Evolutionary conservation across 176 grass and related monocot genomes (phyloP).

Genomic region (Triticum timopheevii): DNA sequence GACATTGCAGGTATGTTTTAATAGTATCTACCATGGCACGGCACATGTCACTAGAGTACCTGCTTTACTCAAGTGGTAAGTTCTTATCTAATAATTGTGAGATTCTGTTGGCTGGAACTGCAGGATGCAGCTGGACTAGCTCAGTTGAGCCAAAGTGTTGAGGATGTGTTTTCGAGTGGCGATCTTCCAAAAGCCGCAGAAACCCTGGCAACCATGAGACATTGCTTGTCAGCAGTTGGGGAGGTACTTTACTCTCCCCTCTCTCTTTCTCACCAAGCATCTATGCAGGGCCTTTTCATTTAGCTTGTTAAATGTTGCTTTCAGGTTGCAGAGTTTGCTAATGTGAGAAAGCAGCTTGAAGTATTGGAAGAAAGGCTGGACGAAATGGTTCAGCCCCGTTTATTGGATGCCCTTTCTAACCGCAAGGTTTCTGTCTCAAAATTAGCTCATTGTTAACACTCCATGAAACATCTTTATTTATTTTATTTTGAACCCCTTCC

Average conservation of each 20-base stretch:
- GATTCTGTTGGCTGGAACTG: conserved; percentile 12
- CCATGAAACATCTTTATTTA: conserved; percentile 23
- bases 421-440: conserved; percentile 66
- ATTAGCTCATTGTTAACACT: neutral
- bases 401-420: conserved; percentile 87
- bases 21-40: neutral
- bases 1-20: conserved; percentile 74
- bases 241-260: conserved; percentile 47
- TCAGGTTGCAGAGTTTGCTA: conserved; percentile 98
- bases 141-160: conserved; percentile 91
- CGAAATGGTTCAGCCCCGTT: conserved; percentile 92
- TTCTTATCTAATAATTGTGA: conserved; percentile 24
- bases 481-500: conserved; percentile 28
- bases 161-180: conserved; percentile 99
- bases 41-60: neutral
- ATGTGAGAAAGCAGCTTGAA: conserved; percentile 98
- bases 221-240: conserved; percentile 99
- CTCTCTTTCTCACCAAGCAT: neutral
- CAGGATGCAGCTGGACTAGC: conserved; percentile 98
- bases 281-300: neutral
- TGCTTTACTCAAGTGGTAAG: conserved; percentile 9
- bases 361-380: conserved; percentile 95
- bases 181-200: conserved; percentile 93
- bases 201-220: conserved; percentile 97
- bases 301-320: conserved; percentile 31